These are phyloP conservation scores for Capsicum baccatum DNA, from an alignment of 257 asterid species.

Conservation along the genomic window DNA sequence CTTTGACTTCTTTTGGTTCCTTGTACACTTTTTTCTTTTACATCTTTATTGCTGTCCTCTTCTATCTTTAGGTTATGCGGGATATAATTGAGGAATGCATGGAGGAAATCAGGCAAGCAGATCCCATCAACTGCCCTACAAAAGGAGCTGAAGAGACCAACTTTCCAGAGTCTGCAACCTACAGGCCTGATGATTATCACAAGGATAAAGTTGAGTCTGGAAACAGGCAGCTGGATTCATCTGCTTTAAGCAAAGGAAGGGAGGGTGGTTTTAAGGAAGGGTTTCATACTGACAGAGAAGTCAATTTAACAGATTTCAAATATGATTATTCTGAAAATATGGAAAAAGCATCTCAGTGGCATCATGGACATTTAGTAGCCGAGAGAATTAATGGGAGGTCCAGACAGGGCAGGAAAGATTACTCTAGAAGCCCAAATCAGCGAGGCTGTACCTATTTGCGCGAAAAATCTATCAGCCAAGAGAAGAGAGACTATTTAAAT, in stretches of 20 bases:
- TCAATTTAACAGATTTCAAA: conserved; percentile 36
- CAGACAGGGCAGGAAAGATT: conserved; percentile 38
- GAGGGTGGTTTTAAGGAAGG: conserved; percentile 45
- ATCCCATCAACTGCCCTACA: conserved; percentile 45
- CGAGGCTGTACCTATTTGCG: conserved; percentile 36
- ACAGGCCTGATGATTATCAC: conserved; percentile 37
- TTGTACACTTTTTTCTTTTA: conserved; percentile 27
- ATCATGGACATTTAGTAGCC: conserved; percentile 38
- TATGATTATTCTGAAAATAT: conserved; percentile 35
- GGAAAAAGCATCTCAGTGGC: conserved; percentile 41
- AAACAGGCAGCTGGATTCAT: conserved; percentile 38
- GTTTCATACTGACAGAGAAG: conserved; percentile 34
- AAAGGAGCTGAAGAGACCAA: conserved; percentile 47
- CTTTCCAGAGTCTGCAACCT: conserved; percentile 43
- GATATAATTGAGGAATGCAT: conserved; percentile 81
- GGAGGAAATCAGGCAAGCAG: conserved; percentile 75
- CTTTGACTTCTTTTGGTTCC: background rate
- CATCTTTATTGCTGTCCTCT: conserved; percentile 2
- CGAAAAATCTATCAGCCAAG: conserved; percentile 39
- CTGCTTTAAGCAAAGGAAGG: conserved; percentile 37
- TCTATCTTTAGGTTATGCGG: conserved; percentile 63
- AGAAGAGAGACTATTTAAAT: conserved; percentile 40
- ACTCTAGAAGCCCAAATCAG: conserved; percentile 41
- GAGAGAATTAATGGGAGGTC: conserved; percentile 41
- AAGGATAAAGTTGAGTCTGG: conserved; percentile 38